phyloP scores from a whole-genome alignment of 2,329 filamentous ascomycete genomes.

The Periconia sp. region DNA sequence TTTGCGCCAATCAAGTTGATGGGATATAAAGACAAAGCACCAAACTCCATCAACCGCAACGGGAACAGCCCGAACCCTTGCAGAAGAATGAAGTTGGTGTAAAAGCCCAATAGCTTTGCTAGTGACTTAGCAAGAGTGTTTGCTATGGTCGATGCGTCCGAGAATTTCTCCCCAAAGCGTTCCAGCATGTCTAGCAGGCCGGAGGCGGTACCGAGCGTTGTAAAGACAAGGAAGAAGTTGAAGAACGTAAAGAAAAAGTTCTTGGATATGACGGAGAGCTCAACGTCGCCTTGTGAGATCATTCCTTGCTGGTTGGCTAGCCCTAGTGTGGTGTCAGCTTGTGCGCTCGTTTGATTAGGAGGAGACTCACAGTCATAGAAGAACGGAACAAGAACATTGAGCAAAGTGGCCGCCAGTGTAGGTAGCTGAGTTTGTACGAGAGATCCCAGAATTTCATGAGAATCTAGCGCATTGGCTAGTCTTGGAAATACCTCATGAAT shows the following conservation, averaged over 20 bases:
- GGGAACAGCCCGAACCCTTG: constrained; percentile 94
- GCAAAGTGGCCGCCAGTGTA: constrained; percentile 78
- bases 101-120: constrained; percentile 76
- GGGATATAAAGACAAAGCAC: constrained; percentile 80
- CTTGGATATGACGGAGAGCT: constrained; percentile 93
- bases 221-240: constrained; percentile 96
- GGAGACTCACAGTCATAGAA: constrained; percentile 75
- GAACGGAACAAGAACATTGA: constrained; percentile 89
- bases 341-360: background rate
- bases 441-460: constrained; percentile 70
- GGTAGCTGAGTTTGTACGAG: constrained; percentile 87
- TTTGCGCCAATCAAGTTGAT: constrained; percentile 76
- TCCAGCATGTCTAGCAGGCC: constrained; percentile 69
- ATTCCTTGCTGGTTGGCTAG: constrained; percentile 90
- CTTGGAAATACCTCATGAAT: constrained; percentile 72
- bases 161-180: constrained; percentile 69
- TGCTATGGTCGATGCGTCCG: constrained; percentile 78
- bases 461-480: constrained; percentile 67
- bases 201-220: constrained; percentile 78
- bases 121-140: constrained; percentile 75
- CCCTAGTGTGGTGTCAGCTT: constrained; percentile 43
- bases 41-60: constrained; percentile 87
- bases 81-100: constrained; percentile 89
- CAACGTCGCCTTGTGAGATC: constrained; percentile 91
- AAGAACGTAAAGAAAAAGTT: constrained; percentile 99